A percentile compares a stretch with the other conserved stretches of the same genome.
Evolutionary conservation across 2,329 filamentous ascomycete species (phyloP).

Genomic region (Moelleriella libera): DNA sequence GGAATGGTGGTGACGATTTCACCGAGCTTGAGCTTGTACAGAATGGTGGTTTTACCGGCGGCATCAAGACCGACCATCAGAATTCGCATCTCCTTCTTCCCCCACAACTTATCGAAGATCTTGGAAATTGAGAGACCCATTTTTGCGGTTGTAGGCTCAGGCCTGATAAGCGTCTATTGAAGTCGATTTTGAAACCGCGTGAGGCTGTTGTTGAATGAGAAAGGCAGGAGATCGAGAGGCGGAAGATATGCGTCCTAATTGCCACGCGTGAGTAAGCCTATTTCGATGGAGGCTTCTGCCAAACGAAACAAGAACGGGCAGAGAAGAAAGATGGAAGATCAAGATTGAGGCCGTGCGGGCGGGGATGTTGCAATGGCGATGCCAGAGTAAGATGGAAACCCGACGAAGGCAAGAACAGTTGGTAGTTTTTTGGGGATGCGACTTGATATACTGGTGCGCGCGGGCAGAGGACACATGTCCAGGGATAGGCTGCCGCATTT

Average conservation of each 20-base stretch:
- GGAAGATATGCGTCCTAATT: conserved; percentile 13
- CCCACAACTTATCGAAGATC: conserved; percentile 90
- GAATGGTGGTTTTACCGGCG: conserved; percentile 98
- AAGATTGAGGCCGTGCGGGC: not conserved
- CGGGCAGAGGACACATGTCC: conserved; percentile 12
- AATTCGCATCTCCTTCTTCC: conserved; percentile 99
- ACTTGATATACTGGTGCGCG: conserved; percentile 6
- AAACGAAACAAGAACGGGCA: not conserved
- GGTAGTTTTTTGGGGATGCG: conserved; percentile 1
- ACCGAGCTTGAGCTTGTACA: conserved; percentile 99
- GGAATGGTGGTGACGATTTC: conserved; percentile 98
- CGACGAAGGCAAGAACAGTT: not conserved
- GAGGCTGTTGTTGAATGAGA: not conserved
- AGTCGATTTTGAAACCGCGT: not conserved
- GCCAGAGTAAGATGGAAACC: not conserved
- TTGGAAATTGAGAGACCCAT: conserved; percentile 99
- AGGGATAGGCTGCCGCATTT: conserved; percentile 7
- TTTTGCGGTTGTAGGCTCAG: conserved; percentile 39
- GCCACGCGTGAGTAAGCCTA: conserved; percentile 14
- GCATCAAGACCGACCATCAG: conserved; percentile 99
- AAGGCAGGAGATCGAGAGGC: not conserved
- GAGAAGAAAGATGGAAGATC: not conserved
- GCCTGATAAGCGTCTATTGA: not conserved
- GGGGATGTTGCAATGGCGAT: not conserved
- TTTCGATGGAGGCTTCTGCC: not conserved